Base-by-base conservation (phyloP, 352 stramenopile genomes). In the Pythium brassicae region DNA sequence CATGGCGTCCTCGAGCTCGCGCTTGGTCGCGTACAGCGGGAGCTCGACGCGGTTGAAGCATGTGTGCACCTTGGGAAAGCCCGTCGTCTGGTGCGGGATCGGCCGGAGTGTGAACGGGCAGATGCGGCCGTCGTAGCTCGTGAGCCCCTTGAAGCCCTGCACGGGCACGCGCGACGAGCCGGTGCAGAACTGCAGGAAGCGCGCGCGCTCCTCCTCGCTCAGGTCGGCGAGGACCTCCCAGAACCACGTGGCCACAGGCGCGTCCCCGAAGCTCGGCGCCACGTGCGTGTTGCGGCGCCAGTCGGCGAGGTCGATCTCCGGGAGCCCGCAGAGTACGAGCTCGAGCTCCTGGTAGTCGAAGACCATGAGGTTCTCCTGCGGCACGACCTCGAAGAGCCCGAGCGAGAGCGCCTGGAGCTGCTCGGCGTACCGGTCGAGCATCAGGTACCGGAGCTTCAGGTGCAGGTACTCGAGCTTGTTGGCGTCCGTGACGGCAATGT, bases 381-480 rank as follows among this genome's bases (percentile, higher is more conserved):
- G 89, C 49, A 97, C 78, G n/a, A 97, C 76, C 53, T 96, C 86
- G 68, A 96, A 96, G 57, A 97, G 93, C 9, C 91, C 89, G 57
- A 82, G 79, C 2, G 97, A 76, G 40, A 97, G 63, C 6, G 81
- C 81, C 14, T 72, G 79, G 22, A 97, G 64, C 53, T 95, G 97
- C 60, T 90, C 87, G 45, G 92, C 85, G 59, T 99, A 99, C 49
- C 91, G 93, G 53, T 91, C 92, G 56, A 98, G 99, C 96, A 99
- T 99, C 61, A 97, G 90, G 72, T 99, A 93, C 69, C 99, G 91
- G 50, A 97, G 95, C 45, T 99, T 77, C 40, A 96, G 59, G 19
- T 93, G 75, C 23, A 96, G 57, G 57, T 97, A 98, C 47, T 97
- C 71, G 55, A 85, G 80, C 70, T 97, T 97, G 76, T 97, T 98